Conservation (phyloP, 208 protist species). For the Trypanosoma cruzi region DNA sequence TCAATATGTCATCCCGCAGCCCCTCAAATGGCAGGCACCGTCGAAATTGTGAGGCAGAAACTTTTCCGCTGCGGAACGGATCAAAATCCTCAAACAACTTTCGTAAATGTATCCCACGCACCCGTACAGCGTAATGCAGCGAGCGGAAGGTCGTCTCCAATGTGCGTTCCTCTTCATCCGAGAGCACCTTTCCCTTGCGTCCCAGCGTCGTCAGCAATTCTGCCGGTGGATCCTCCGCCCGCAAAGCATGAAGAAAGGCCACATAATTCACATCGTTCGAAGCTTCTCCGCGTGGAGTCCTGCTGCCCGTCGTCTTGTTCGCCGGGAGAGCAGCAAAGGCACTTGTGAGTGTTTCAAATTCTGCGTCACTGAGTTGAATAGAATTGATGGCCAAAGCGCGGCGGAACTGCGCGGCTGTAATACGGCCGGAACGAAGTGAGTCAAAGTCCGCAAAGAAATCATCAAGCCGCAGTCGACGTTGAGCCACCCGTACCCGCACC, state of each 20-base stretch:
- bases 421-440: slow-evolving; percentile 61
- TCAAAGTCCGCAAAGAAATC: slow-evolving; percentile 91
- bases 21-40: slow-evolving; percentile 63
- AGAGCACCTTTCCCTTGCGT: slow-evolving; percentile 34
- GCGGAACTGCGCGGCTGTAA: slow-evolving; percentile 79
- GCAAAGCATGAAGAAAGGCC: slow-evolving; percentile 49
- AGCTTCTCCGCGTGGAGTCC: slow-evolving; percentile 8
- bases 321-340: slow-evolving; percentile 32
- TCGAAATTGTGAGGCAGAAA: slow-evolving; percentile 70
- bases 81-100: slow-evolving; percentile 83
- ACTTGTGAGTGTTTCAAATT: slow-evolving; percentile 36
- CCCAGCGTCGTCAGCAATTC: slow-evolving; percentile 35
- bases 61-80: slow-evolving; percentile 59
- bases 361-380: slow-evolving; percentile 51
- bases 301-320: neutral
- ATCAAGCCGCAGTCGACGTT: slow-evolving; percentile 77
- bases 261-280: slow-evolving; percentile 43
- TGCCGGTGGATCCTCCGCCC: slow-evolving; percentile 29
- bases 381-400: slow-evolving; percentile 61
- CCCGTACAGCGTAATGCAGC: slow-evolving; percentile 49
- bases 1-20: slow-evolving; percentile 32
- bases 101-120: slow-evolving; percentile 48
- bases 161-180: slow-evolving; percentile 45
- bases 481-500: slow-evolving; percentile 46
- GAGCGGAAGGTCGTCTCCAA: slow-evolving; percentile 36